A percentile compares a stretch with the other conserved stretches of the same genome.
Evolutionary conservation across 2,329 filamentous ascomycete genomes (phyloP).

Genomic region (Alternaria panax): DNA sequence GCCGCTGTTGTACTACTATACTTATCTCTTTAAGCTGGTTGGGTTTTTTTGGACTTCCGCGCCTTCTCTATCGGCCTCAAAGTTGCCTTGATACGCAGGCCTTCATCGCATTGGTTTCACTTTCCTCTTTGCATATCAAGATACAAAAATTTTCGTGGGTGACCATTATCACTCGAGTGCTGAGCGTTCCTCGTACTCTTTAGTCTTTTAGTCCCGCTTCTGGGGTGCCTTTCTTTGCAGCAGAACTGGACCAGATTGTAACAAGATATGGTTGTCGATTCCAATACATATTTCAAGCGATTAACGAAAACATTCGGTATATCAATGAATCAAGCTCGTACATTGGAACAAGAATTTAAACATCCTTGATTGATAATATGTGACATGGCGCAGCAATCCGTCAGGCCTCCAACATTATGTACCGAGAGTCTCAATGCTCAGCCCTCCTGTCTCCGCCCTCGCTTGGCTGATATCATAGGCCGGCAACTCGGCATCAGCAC

Average conservation of each 20-base stretch:
- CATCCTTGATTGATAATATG: not conserved
- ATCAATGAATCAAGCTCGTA: not conserved
- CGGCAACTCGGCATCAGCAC: constrained; percentile 15
- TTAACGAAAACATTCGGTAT: not conserved
- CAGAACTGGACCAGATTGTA: not conserved
- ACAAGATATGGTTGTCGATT: not conserved
- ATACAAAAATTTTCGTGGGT: not conserved
- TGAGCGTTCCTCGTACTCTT: not conserved
- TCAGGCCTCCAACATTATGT: not conserved
- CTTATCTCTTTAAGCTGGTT: not conserved
- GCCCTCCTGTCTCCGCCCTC: constrained; percentile 1
- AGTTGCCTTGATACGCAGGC: not conserved
- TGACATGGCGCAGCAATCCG: not conserved
- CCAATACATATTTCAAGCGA: not conserved
- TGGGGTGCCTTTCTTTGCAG: not conserved
- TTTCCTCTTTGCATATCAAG: not conserved
- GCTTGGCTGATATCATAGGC: constrained; percentile 23
- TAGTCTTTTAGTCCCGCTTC: not conserved
- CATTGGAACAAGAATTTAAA: not conserved
- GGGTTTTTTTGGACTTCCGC: not conserved
- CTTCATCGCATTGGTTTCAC: not conserved
- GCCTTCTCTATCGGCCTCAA: not conserved
- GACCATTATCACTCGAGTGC: not conserved
- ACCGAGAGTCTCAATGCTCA: not conserved
- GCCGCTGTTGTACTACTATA: constrained; percentile 7